phyloP scores from a whole-genome alignment of 176 grass and related monocot genomes.

The Avena insularis region DNA sequence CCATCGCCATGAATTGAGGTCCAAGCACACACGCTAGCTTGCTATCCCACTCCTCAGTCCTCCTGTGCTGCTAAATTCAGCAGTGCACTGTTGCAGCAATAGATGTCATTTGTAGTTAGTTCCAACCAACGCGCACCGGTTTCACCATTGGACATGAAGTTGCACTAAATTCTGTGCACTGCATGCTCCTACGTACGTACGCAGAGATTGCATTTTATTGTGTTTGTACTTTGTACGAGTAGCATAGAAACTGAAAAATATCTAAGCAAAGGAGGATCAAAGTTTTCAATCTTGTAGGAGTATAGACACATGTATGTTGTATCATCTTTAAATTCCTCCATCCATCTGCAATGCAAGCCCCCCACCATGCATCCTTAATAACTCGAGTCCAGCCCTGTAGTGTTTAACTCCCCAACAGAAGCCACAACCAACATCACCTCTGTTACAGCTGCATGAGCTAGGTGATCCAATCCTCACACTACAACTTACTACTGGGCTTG shows the following conservation, averaged over 20 bases:
- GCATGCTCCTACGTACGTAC: conserved; percentile 24
- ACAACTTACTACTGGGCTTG: background rate
- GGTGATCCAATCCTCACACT: conserved; percentile 26
- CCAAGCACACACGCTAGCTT: conserved; percentile 50
- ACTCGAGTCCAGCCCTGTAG: conserved; percentile 20
- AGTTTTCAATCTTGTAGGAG: background rate
- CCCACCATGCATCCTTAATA: background rate
- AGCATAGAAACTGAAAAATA: background rate
- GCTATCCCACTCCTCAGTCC: conserved; percentile 32
- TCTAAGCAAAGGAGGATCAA: background rate
- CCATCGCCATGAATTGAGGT: conserved; percentile 43
- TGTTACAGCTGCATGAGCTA: conserved; percentile 28
- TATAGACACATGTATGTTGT: too few relatives aligned
- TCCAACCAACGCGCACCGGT: conserved; percentile 44
- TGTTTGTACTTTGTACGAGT: background rate
- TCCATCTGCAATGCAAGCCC: background rate
- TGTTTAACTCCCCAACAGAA: conserved; percentile 35
- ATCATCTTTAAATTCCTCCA: background rate
- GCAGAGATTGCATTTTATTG: conserved; percentile 16
- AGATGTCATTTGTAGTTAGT: conserved; percentile 35
- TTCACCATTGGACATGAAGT: conserved; percentile 38
- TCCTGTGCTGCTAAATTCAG: conserved; percentile 40
- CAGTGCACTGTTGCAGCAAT: conserved; percentile 38
- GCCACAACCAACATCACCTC: conserved; percentile 18
- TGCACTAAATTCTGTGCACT: conserved; percentile 54